Evolutionary conservation across 441 rosid species (phyloP), one percentile per base, ranked within the genome.

Genomic region (Brassica hybrid): DNA sequence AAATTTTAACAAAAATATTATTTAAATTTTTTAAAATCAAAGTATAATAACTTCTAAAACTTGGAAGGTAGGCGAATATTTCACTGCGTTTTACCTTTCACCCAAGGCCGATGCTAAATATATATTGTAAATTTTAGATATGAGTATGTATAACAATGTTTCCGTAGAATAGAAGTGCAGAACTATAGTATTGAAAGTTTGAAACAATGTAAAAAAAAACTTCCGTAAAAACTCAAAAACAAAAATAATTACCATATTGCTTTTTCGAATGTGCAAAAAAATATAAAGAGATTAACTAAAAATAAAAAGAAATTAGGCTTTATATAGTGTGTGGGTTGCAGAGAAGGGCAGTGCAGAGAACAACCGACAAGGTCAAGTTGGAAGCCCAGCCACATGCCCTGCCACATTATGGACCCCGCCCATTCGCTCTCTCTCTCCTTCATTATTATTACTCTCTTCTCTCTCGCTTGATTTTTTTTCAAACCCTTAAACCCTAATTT

Each of bases 341-440:
- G 81, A 76, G 75, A 76, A 73, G 71, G 54, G 83, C 73, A 80
- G 79, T 65, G 79, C 76, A 77, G 75, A 81, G 79, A 89, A 86
- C 84, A 84, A 88, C 97, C 97, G 97, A 92, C 98, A 94, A 85
- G 79, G 96, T 90, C 98, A 94, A 91, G 97, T 92, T 94, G 94
- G 85, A 79, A 91, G 86, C 86, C 79, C 87, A 81, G 93, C 90
- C 96, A 89, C 97, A 91, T 88, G 91, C 94, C 93, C 97, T 92
- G 97, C 95, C n/a, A 88, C 85, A 6, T 1, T 58, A 85, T 93
- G 91, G 57, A 62, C 68, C 92, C 97, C 97, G 84, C 78, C 70
- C 76, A 74, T 30, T 76, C 82, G 30, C 81, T n/a, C n/a, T 75
- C 41, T 32, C 80, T 75, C 82, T 36, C 80, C 80, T 80, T 81